These are phyloP conservation scores for Gypsophila paniculata DNA, from an alignment of 179 eudicot genomes.

Conservation along the genomic window DNA sequence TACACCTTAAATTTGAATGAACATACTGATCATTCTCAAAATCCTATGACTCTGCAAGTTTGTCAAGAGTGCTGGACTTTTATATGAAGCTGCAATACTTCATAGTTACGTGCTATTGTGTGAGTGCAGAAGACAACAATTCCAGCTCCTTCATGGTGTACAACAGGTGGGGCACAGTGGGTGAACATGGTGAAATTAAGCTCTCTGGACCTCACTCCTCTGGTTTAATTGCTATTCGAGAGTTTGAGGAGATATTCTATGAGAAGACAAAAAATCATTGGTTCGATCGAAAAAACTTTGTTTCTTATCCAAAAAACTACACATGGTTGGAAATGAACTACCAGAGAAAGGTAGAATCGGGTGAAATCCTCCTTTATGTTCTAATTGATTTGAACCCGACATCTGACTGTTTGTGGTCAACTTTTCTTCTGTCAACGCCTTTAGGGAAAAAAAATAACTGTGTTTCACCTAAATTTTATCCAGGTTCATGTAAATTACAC, in stretches of 20 bases:
- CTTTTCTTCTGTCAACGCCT: too few species aligned
- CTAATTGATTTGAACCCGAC: not conserved
- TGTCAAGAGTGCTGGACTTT: not conserved
- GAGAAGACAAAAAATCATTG: conserved; percentile 77
- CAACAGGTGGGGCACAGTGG: conserved; percentile 92
- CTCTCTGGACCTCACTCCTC: conserved; percentile 61
- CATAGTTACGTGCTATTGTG: conserved; percentile 14
- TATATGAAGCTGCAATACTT: not conserved
- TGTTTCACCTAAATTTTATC: too few species aligned
- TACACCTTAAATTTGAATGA: not conserved
- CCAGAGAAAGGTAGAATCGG: conserved; percentile 39
- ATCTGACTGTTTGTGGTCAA: not conserved
- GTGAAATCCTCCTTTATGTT: conserved; percentile 22
- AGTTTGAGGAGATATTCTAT: conserved; percentile 70
- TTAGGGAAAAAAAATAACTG: too few species aligned
- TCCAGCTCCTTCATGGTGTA: conserved; percentile 63
- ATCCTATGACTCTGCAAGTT: not conserved
- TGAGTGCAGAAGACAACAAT: conserved; percentile 67
- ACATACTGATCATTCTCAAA: not conserved
- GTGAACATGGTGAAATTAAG: conserved; percentile 74
- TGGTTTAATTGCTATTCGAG: conserved; percentile 43
- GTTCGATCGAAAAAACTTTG: conserved; percentile 51
- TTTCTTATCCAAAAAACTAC: conserved; percentile 55
- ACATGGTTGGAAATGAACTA: conserved; percentile 95
- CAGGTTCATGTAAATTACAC: not conserved